Percentiles rank a stretch among this genome's conserved stretches.
Evolutionary conservation across 352 stramenopile species (phyloP).

Genomic region (Phytophthora cryptogea): DNA sequence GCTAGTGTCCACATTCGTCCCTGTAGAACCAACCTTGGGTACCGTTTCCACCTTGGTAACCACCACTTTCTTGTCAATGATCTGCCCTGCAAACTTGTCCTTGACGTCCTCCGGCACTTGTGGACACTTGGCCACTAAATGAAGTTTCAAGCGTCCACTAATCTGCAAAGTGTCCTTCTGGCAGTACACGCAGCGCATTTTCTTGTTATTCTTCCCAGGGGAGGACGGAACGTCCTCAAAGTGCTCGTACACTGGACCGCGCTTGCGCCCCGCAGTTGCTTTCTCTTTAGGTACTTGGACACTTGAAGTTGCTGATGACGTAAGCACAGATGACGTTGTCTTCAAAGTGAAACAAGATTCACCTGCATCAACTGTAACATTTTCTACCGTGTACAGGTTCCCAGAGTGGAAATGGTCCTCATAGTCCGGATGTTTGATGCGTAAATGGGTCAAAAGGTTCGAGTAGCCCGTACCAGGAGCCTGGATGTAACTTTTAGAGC

Average conservation of each 20-base stretch:
- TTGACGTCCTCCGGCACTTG: conserved; percentile 26
- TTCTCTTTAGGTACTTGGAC: conserved; percentile 5
- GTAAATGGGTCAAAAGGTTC: conserved; percentile 45
- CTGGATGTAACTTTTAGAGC: conserved; percentile 38
- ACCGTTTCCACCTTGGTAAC: neutral
- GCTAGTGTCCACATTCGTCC: neutral
- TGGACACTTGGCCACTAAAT: conserved; percentile 26
- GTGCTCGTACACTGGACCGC: conserved; percentile 41
- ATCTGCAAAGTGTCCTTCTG: conserved; percentile 29
- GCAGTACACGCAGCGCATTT: conserved; percentile 41
- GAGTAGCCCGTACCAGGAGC: conserved; percentile 41
- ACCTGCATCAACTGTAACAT: neutral
- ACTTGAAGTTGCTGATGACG: conserved; percentile 21
- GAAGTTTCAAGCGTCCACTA: conserved; percentile 38
- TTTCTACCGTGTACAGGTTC: conserved; percentile 1
- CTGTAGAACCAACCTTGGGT: neutral
- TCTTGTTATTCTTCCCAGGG: conserved; percentile 22
- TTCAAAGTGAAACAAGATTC: neutral
- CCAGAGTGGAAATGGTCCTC: conserved; percentile 26
- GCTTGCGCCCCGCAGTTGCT: conserved; percentile 30
- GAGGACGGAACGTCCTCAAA: conserved; percentile 31
- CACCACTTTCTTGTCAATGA: conserved; percentile 1
- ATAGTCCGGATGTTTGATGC: conserved; percentile 42
- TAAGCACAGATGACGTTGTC: neutral
- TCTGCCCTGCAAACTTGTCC: conserved; percentile 4